Evolutionary conservation across 2,329 filamentous ascomycete genomes (phyloP), one percentile per base, ranked within the genome.

Genomic region (Monosporascus cannonballus): DNA sequence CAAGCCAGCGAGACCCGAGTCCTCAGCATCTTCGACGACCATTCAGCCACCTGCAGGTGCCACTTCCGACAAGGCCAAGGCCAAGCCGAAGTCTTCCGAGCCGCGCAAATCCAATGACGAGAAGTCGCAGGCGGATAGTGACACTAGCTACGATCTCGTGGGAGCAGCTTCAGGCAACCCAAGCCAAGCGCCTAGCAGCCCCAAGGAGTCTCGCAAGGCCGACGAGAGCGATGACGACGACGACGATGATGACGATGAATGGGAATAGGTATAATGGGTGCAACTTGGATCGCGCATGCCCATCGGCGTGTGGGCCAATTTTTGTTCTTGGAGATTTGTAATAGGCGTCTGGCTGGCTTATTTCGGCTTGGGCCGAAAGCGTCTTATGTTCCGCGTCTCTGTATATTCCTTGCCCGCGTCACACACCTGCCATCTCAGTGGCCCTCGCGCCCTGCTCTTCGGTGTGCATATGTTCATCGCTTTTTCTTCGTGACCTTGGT

Each of bases 141-240:
- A 99, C 63, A 90, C 90, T 18, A 96, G 91, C 73, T 99, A 99
- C 69, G 94, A 99, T 68, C 80, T 99, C 36, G 90, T 99, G 46
- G 87, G 88, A 7, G 85, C 86, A 6, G 77, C 84, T 46, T 92
- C 88, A 49, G 89, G 88, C 48, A 81, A 83, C 45, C 84, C 86
- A 38, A 96, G 89, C 68, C 87, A 89, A 59, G 86, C 90, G 18
- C 87, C 90, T 24, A 81, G 73, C 66, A 85, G 82, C 65, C 83
- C 83, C 25, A 84, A 82, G 66, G 81, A 80, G 36, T 63, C 73
- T 18, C 74, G 73, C 56, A 80, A 79, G 67, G 76, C 65, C 7
- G 78, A 80, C 49, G 84, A 88, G 56, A 86, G 83, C 59, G 86
- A 89, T 53, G 82, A 88, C 61, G 42, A 45, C n/a, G 42, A 46